These are phyloP conservation scores for Blepharisma japonicum DNA, from an alignment of 73 alveolate species.

Conservation along the genomic window DNA sequence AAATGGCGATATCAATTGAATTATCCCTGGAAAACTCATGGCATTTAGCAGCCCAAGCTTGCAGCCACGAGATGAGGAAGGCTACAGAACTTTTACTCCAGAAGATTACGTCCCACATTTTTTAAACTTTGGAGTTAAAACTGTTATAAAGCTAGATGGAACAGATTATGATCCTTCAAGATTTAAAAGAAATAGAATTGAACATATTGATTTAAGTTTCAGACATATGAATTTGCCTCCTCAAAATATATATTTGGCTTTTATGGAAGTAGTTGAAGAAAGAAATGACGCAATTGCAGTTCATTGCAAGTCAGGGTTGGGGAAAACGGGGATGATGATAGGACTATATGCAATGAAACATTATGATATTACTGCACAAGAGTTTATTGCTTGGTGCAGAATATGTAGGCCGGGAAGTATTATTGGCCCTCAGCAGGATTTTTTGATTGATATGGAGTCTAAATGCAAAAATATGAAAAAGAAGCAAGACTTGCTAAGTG, in stretches of 20 bases:
- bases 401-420: slow-evolving; percentile 79
- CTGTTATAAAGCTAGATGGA: slow-evolving; percentile 70
- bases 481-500: not conserved
- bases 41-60: slow-evolving; percentile 38
- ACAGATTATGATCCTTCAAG: slow-evolving; percentile 56
- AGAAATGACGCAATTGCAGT: slow-evolving; percentile 68
- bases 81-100: slow-evolving; percentile 41
- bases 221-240: slow-evolving; percentile 76
- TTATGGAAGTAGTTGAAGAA: slow-evolving; percentile 56
- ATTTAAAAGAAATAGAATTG: slow-evolving; percentile 60
- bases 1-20: slow-evolving; percentile 65
- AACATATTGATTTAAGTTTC: slow-evolving; percentile 60
- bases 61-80: slow-evolving; percentile 31
- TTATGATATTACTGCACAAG: slow-evolving; percentile 69
- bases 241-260: slow-evolving; percentile 45
- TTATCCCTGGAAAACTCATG: slow-evolving; percentile 51
- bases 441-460: not conserved
- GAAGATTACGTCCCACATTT: slow-evolving; percentile 75
- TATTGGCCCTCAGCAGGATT: slow-evolving; percentile 76
- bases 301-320: slow-evolving; percentile 93
- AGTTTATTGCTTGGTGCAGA: slow-evolving; percentile 78
- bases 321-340: slow-evolving; percentile 81
- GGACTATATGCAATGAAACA: slow-evolving; percentile 82
- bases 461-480: slow-evolving; percentile 15
- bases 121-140: slow-evolving; percentile 54